Conservation (phyloP, 768 basidiomycete genomes). For the Tricholoma flavovirens region DNA sequence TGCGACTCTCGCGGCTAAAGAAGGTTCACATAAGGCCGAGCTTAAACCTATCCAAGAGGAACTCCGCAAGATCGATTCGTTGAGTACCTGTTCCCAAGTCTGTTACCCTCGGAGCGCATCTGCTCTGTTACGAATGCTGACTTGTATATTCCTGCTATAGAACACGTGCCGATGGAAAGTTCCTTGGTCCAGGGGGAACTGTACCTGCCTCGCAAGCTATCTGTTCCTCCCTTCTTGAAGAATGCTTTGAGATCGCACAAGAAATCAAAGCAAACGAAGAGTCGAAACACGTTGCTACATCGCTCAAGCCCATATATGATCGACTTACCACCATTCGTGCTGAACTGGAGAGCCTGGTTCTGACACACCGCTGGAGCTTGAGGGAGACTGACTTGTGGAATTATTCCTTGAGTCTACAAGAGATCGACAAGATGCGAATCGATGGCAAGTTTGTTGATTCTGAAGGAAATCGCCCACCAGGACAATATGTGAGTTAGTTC, state of each 20-base stretch:
- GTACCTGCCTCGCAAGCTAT: constrained; percentile 91
- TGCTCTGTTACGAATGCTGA: constrained; percentile 10
- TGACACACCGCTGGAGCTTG: constrained; percentile 96
- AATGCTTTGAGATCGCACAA: constrained; percentile 92
- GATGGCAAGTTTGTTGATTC: constrained; percentile 96
- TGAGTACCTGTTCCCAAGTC: constrained; percentile 49
- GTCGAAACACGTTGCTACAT: constrained; percentile 77
- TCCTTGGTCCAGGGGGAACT: constrained; percentile 83
- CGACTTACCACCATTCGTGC: constrained; percentile 78
- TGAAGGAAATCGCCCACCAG: constrained; percentile 85
- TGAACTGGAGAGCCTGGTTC: constrained; percentile 84
- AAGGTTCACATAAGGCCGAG: constrained; percentile 78
- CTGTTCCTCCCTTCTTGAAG: constrained; percentile 88
- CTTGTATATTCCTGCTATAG: constrained; percentile 30
- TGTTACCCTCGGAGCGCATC: constrained; percentile 21
- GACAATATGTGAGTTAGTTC: constrained; percentile 77
- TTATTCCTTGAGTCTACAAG: constrained; percentile 87
- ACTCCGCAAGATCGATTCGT: constrained; percentile 93
- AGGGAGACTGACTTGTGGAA: constrained; percentile 93
- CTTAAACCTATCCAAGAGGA: constrained; percentile 90
- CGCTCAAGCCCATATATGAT: constrained; percentile 90
- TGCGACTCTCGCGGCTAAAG: constrained; percentile 82
- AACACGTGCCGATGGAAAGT: constrained; percentile 93
- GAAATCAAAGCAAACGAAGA: constrained; percentile 94
- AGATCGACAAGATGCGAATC: constrained; percentile 95